Evolutionary conservation across 179 eudicot species (phyloP), one percentile per base, ranked within the genome.

Genomic region (Carnegiea gigantea): DNA sequence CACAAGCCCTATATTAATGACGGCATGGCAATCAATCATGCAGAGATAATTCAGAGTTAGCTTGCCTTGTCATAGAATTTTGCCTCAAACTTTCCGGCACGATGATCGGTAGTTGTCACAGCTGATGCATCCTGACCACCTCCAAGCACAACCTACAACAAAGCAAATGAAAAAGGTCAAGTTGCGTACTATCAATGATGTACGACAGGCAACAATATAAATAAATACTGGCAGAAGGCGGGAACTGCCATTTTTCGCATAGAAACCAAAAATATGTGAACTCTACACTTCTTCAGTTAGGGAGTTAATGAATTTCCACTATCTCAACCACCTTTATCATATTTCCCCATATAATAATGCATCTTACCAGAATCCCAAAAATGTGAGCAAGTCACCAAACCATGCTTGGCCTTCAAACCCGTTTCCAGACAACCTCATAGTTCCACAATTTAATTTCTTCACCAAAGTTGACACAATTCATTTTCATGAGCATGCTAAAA

Each of bases 31-130:
- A 80, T 28, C 33, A 28, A 21, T 57, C 70, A 72, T 15, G n/a
- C 33, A 80, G 24, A 54, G 60, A 73, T 26, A n/a, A n/a, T 57
- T 8, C 67, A 77, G 23, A 33, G 17, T 53, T 28, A 30, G 54
- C 2, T 76, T 82, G 91, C 99, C 97, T 95, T 94, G 83, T 95
- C 98, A 86, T 79, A 95, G 81, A 95, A 95, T 79, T 91, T 94
- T 26, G 99, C 98, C 68, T 95, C 97, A 77, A 95, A 95, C 86
- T 92, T 94, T 78, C 95, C 99, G 38, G 93, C 95, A 87, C 94
- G 93, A 82, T 89, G 97, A 87, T 92, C 98, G 12, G 97, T 92
- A 12, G 88, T 90, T 0, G 98, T 92, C 81, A 95, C 98, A 84
- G 85, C 18, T 48, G 86, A 82, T 79, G 99, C 98, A 77, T 89